Evolutionary conservation across 768 basidiomycete genomes (phyloP).

Genomic region (Podaxis sp.): DNA sequence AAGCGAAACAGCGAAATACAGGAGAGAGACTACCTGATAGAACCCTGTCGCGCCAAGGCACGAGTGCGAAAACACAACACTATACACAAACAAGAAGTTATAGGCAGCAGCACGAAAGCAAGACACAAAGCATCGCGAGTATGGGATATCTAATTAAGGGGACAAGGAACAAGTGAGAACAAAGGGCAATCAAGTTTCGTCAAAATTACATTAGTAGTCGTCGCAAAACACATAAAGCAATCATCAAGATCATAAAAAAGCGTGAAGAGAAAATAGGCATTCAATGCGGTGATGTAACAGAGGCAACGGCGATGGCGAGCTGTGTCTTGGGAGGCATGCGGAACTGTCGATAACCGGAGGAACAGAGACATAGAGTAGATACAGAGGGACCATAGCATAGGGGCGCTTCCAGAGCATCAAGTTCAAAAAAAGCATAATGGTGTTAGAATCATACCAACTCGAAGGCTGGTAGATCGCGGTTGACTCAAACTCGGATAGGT

Average conservation of each 20-base stretch:
- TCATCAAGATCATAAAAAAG: slow-evolving; percentile 8
- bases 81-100: slow-evolving; percentile 5
- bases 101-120: slow-evolving; percentile 3
- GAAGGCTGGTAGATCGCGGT: not conserved
- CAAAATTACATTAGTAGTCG: slow-evolving; percentile 1
- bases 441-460: not conserved
- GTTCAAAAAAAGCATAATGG: not conserved
- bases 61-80: not conserved
- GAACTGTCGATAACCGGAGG: not conserved
- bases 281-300: not conserved
- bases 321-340: slow-evolving; percentile 5
- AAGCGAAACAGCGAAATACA: not conserved
- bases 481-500: slow-evolving; percentile 34
- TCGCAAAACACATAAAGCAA: not conserved
- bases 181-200: not conserved
- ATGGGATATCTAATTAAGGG: not conserved
- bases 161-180: not conserved
- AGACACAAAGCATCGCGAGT: slow-evolving; percentile 8
- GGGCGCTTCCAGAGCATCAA: not conserved
- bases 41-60: not conserved
- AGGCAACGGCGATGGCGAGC: not conserved
- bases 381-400: slow-evolving; percentile 9
- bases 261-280: slow-evolving; percentile 1
- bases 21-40: not conserved
- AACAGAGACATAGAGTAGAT: not conserved